phyloP scores from a whole-genome alignment of 306 rosid species.

The Gleditsia sinensis region DNA sequence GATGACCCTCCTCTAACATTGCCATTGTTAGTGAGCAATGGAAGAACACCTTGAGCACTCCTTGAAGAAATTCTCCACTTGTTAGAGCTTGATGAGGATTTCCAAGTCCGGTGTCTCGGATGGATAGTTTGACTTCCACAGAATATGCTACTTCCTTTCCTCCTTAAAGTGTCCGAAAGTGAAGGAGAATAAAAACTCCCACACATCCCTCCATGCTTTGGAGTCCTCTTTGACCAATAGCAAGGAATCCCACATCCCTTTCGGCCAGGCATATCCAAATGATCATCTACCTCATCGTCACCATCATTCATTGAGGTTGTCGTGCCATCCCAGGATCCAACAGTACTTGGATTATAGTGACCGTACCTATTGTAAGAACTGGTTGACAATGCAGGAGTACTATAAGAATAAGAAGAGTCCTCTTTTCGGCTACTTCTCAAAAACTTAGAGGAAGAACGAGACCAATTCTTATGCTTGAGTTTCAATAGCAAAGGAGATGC shows the following conservation, averaged over 20 bases:
- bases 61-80: constrained; percentile 58
- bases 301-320: constrained; percentile 76
- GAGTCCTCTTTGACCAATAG: constrained; percentile 88
- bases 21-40: constrained; percentile 68
- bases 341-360: constrained; percentile 71
- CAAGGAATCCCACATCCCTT: constrained; percentile 98
- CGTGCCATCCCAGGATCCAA: constrained; percentile 93
- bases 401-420: constrained; percentile 83
- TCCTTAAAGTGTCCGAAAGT: constrained; percentile 78
- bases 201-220: constrained; percentile 62
- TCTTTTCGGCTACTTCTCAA: constrained; percentile 58
- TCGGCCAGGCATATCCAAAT: constrained; percentile 71
- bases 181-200: constrained; percentile 91
- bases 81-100: constrained; percentile 53
- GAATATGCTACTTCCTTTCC: constrained; percentile 79
- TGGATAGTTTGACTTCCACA: constrained; percentile 74
- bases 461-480: constrained; percentile 67
- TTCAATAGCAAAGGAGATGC: constrained; percentile 71
- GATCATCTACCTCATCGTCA: constrained; percentile 76
- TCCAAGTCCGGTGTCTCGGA: constrained; percentile 53
- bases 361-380: constrained; percentile 73
- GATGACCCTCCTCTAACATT: constrained; percentile 80
- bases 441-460: constrained; percentile 60
- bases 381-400: constrained; percentile 95
- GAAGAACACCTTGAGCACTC: constrained; percentile 78